Evolutionary conservation across 192 early-diverging fungal genomes (phyloP), one percentile per base, ranked within the genome.

Genomic region (Obelidium mucronatum): DNA sequence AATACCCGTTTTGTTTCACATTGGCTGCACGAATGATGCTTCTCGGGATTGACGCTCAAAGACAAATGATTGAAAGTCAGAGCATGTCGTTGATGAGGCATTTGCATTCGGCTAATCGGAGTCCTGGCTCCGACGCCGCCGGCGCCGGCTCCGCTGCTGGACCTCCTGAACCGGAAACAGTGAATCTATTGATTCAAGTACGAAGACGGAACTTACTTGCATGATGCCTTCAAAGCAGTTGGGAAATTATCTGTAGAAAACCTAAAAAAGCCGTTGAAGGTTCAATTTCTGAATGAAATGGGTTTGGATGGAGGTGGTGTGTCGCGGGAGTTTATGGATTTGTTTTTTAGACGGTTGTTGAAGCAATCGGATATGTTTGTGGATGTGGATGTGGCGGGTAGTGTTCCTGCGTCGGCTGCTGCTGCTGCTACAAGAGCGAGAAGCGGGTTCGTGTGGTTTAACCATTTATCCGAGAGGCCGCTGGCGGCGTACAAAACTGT

Each of bases 341-440:
- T 75, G 19, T 75, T 75, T 56, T 75, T 64, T 33, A 35, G 73
- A 33, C 52, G 54, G 40, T 28, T 75, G 8, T 67, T 67, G 34
- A 67, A 67, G 52, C 54, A 67, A 30, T 24, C 37, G n/a, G 73
- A 75, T 31, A 67, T 75, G 73, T 75, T 75, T 65, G 73, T 40
- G 26, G 73, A 75, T 35, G 62, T 65, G 30, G 73, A 75, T 24
- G 15, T 6, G 13, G 24, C 15, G 0, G 37, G 6, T 6, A n/a
- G n/a, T 11, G 19, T 35, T 17, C 30, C 65, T 24, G 33, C 2
- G n/a, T 51, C 37, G n/a, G 0, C 28, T 31, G 15, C 40, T 8
- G 48, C 22, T 51, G 48, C 11, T 8, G 58, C 22, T 1, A 13
- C 15, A 0, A 19, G 31, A 30, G 13, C 24, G 30, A 2, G 63